Conservation (phyloP, 2,329 filamentous ascomycete genomes). For the Zasmidium cellare region DNA sequence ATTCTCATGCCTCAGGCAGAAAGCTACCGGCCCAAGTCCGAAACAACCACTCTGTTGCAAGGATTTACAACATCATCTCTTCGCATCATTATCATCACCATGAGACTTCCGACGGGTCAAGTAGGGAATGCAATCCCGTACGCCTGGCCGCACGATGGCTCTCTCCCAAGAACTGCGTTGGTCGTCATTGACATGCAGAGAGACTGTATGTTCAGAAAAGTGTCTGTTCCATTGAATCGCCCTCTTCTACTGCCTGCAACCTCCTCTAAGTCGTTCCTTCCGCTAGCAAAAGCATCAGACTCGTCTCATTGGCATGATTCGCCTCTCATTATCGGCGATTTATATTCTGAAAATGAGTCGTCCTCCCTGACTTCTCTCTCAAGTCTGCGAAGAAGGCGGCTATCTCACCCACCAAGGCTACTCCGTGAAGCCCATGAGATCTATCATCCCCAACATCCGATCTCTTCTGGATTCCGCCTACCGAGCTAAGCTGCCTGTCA, state of each 20-base stretch:
- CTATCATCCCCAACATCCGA: constrained; percentile 47
- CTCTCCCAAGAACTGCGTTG: constrained; percentile 48
- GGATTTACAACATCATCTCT: not conserved
- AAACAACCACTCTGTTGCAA: too few species aligned
- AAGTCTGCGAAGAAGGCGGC: constrained; percentile 47
- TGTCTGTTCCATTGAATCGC: not conserved
- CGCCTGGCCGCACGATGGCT: constrained; percentile 23
- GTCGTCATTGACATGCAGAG: constrained; percentile 59
- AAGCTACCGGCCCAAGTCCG: too few species aligned
- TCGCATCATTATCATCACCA: not conserved
- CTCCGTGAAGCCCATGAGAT: constrained; percentile 40
- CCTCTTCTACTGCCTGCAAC: not conserved
- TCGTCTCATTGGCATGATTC: too few species aligned
- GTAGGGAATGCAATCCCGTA: constrained; percentile 10
- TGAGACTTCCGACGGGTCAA: not conserved
- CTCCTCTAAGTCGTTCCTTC: too few species aligned
- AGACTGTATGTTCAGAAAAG: constrained; percentile 40
- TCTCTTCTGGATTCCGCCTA: constrained; percentile 46
- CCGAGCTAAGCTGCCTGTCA: constrained; percentile 41
- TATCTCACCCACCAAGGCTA: constrained; percentile 54
- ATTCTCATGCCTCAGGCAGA: not conserved
- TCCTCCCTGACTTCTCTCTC: not conserved
- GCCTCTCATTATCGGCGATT: too few species aligned
- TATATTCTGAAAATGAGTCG: not conserved
- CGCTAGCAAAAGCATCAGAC: too few species aligned